Base-by-base conservation (phyloP, 257 asterid genomes). In the Linaria vulgaris region DNA sequence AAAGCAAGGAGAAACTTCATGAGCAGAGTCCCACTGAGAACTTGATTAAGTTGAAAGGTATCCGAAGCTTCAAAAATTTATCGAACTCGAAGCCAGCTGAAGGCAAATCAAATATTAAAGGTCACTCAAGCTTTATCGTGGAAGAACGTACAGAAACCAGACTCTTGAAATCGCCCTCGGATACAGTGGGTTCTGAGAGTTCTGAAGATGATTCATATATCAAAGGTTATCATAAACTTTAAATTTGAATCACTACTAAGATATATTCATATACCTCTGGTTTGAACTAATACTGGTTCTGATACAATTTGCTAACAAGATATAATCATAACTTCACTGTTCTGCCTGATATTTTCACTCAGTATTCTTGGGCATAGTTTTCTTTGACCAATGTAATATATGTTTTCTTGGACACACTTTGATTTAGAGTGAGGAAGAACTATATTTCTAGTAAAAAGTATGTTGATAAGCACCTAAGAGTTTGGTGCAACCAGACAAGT, bases 21-120 rank as follows among this genome's bases (percentile, higher is more conserved):
- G 80, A 69, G 48, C 67, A 74, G 67, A 59, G 71, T 66, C 72
- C 78, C 64, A 72, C 63, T 27, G 76, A 79, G 60, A 59, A 58
- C 31, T 14, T 71, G 58, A 59, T 65, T 76, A 66, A 69, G 54
- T 58, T 50, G 21, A 70, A 69, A 72, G 85, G 83, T 64, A 56
- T 81, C 56, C 76, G 61, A 41, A 76, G 77, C 70, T 76, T 85
- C 78, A 77, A 73, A 76, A 76, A 75, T 62, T 81, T 80, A 65
- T 62, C 63, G 59, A 76, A 68, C 66, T 69, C 83, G 59, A 79
- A 69, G 54, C 69, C 77, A 61, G 61, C 69, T 75, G 74, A 64
- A 56, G 13, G 65, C 61, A 56, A 38, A 67, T 78, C 80, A 72
- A 74, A 75, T 77, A 68, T 66, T 56, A 76, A 78, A 86, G 69